Evolutionary conservation across 1,284 basidiomycete species (phyloP).

Genomic region (Leucoagaricus sp.): DNA sequence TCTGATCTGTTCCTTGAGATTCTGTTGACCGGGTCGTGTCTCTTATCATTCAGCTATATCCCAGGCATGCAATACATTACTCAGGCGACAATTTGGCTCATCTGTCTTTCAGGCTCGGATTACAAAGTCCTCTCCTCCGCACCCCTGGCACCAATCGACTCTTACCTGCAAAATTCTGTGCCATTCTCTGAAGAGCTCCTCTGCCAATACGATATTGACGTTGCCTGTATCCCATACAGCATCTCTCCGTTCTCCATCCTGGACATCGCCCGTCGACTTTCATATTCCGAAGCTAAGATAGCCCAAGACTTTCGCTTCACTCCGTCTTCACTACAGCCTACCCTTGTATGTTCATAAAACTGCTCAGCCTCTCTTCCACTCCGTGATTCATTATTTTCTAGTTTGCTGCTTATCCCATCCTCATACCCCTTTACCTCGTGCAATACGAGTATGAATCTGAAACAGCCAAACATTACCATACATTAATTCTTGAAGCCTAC

Average conservation of each 20-base stretch:
- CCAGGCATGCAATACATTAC: conserved; percentile 33
- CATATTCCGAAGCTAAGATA: conserved; percentile 26
- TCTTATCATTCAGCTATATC: conserved; percentile 33
- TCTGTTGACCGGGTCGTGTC: not conserved
- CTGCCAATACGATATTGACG: conserved; percentile 34
- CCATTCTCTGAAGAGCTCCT: conserved; percentile 39
- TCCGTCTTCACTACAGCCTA: conserved; percentile 31
- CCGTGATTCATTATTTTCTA: conserved; percentile 18
- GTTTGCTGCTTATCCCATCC: conserved; percentile 40
- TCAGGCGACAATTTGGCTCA: no score
- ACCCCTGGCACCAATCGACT: conserved; percentile 26
- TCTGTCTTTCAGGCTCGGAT: conserved; percentile 31
- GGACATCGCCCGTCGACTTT: conserved; percentile 27
- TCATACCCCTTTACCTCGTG: conserved; percentile 41
- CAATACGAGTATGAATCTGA: conserved; percentile 31
- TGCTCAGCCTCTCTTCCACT: not conserved
- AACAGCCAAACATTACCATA: conserved; percentile 19
- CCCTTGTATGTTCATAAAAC: conserved; percentile 27
- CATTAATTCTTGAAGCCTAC: conserved; percentile 33
- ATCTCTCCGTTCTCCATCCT: conserved; percentile 40
- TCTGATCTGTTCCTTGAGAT: not conserved
- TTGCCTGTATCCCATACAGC: conserved; percentile 42
- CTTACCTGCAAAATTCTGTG: conserved; percentile 23
- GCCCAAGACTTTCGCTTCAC: conserved; percentile 26
- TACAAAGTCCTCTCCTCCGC: conserved; percentile 36